phyloP scores from a whole-genome alignment of 1,139 yeast genomes.

The Entelexis paramagnoliae region DNA sequence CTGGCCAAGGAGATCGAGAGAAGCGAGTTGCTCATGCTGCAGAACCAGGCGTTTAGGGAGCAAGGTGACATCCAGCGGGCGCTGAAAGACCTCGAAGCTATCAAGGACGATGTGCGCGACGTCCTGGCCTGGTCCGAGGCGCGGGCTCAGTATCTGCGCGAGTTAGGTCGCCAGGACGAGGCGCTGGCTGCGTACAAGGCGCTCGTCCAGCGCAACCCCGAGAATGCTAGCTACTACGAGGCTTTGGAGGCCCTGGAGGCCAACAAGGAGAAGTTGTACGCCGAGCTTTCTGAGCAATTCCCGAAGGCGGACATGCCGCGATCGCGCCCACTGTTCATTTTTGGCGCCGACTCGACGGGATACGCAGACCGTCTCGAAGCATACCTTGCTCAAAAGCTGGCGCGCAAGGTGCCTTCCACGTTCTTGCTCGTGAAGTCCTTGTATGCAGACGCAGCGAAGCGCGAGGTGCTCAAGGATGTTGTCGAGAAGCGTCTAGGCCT shows the following conservation, averaged over 20 bases:
- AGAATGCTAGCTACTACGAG: slow-evolving; percentile 54
- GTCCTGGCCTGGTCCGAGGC: slow-evolving; percentile 53
- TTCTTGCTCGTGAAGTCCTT: slow-evolving; percentile 78
- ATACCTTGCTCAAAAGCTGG: slow-evolving; percentile 54
- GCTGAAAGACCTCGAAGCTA: slow-evolving; percentile 45
- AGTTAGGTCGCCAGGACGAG: slow-evolving; percentile 40
- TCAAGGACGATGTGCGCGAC: slow-evolving; percentile 50
- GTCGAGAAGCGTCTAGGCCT: slow-evolving; percentile 11
- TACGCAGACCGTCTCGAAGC: slow-evolving; percentile 6
- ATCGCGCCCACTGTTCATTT: slow-evolving; percentile 51
- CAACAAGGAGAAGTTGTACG: slow-evolving; percentile 25
- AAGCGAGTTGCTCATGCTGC: slow-evolving; percentile 69
- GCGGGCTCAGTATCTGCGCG: slow-evolving; percentile 50
- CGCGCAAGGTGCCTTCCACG: slow-evolving; percentile 82
- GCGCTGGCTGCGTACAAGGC: slow-evolving; percentile 55
- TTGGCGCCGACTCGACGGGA: neutral
- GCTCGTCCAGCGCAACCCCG: slow-evolving; percentile 78
- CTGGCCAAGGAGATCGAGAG: slow-evolving; percentile 57
- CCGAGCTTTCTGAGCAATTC: slow-evolving; percentile 46
- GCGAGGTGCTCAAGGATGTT: slow-evolving; percentile 21
- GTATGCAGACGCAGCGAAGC: slow-evolving; percentile 38
- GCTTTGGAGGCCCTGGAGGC: slow-evolving; percentile 53
- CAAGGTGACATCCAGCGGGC: slow-evolving; percentile 58
- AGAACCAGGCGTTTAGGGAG: slow-evolving; percentile 54
- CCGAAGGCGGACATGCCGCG: slow-evolving; percentile 79